Base-by-base conservation (phyloP, 2,329 filamentous ascomycete genomes). In the Trichoderma pleuroti region DNA sequence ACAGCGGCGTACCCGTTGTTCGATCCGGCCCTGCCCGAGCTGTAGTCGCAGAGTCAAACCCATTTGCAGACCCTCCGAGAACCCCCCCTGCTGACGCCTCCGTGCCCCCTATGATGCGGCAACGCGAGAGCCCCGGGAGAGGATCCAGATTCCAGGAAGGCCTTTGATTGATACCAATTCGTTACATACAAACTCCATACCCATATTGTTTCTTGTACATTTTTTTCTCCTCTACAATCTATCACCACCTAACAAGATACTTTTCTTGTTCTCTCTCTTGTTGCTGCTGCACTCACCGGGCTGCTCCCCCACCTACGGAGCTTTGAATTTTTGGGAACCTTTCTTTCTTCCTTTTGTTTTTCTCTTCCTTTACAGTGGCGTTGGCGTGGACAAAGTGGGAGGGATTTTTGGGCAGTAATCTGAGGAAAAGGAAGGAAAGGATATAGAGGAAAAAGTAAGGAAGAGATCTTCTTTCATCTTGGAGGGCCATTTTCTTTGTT, bases 21-120 rank as follows among this genome's bases (percentile, higher is more conserved):
- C 84, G 89, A 72, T 85, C 87, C n/a, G 87, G 90, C n/a, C 90
- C 90, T 18, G 88, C 86, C 21, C 86, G 89, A 68, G 89, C 87
- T 4, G 87, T 90, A 1, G 81, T 91, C 18, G 86, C 87, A 70
- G 85, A 87, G 71, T 82, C 85, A 63, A 84, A 82, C 28, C 86
- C 86, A 0, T 87, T 87, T 69, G 75, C 80, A 30, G 75, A 75
- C 54, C 75, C 24, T 68, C 77, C 30, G 74, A 77, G 16, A 70
- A 77, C 70, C 67, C 76, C 75, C 62, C 68, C 72, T 60, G 74
- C 76, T n/a, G 80, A 85, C 77, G 74, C 80, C 74, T 72, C 84
- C 71, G 75, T 81, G 73, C 77, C 82, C 73, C 77, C 82, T 68
- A 70, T 77, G 57, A 70, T 77, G 32, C 68, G 77, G 79, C 71